These are phyloP conservation scores for Paraphaeosphaeria minitans DNA, from an alignment of 2,329 filamentous ascomycete genomes.

Conservation along the genomic window DNA sequence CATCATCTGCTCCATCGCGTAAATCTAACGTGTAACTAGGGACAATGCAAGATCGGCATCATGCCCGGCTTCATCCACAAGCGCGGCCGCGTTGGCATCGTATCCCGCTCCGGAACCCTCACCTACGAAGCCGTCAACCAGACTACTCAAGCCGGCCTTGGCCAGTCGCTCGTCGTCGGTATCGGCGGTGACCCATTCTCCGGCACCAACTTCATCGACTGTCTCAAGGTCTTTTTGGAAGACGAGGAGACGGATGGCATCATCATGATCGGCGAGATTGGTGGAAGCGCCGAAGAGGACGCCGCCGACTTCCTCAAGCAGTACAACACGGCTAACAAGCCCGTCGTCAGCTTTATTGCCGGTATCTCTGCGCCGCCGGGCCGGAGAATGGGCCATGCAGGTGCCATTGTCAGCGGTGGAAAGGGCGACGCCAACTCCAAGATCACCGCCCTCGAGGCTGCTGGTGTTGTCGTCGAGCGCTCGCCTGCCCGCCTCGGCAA, in stretches of 20 bases:
- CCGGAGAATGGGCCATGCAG: slow-evolving; percentile 97
- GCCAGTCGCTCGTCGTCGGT: slow-evolving; percentile 96
- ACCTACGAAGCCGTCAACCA: slow-evolving; percentile 99
- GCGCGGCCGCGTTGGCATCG: slow-evolving; percentile 97
- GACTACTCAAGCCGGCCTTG: slow-evolving; percentile 94
- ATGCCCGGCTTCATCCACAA: slow-evolving; percentile 99
- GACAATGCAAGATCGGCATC: slow-evolving; percentile 99
- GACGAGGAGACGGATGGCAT: slow-evolving; percentile 98
- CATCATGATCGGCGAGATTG: slow-evolving; percentile 99
- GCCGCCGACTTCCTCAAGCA: slow-evolving; percentile 93
- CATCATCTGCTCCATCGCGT: background rate
- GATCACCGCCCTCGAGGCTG: slow-evolving; percentile 90
- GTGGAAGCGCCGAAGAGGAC: slow-evolving; percentile 96
- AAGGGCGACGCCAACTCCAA: slow-evolving; percentile 99
- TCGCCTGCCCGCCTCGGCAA: slow-evolving; percentile 82
- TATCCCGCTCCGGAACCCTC: slow-evolving; percentile 95
- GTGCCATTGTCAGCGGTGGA: slow-evolving; percentile 95
- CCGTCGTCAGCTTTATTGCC: slow-evolving; percentile 96
- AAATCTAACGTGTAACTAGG: slow-evolving; percentile 52
- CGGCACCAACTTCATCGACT: slow-evolving; percentile 99
- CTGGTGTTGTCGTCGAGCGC: slow-evolving; percentile 94
- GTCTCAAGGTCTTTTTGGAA: slow-evolving; percentile 93
- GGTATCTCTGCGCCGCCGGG: slow-evolving; percentile 97
- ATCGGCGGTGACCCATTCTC: slow-evolving; percentile 99
- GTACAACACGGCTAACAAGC: slow-evolving; percentile 93